A percentile compares a stretch with the other conserved stretches of the same genome.
These are phyloP conservation scores for Dendrobium nobile DNA, from an alignment of 106 monocot species.

Conservation along the genomic window DNA sequence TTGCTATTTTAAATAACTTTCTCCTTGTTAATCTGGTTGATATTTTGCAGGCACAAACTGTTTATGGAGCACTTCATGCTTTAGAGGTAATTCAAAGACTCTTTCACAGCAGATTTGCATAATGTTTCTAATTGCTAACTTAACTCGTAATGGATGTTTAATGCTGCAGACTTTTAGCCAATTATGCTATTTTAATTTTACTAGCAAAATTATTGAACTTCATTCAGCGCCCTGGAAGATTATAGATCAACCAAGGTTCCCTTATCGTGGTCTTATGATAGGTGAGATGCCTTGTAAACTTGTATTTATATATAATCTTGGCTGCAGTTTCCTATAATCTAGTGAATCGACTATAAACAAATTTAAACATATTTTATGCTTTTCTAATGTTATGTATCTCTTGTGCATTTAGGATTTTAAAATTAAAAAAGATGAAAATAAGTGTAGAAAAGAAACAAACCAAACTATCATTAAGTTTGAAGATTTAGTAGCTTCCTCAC, in stretches of 20 bases:
- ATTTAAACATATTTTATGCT: too few species aligned
- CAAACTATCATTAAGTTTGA: too few species aligned
- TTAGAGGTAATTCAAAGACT: slow-evolving; percentile 47
- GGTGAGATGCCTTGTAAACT: slow-evolving; percentile 36
- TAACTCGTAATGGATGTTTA: not conserved
- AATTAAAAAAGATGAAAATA: too few species aligned
- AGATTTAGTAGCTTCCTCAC: too few species aligned
- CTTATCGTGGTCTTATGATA: slow-evolving; percentile 85
- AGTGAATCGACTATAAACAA: too few species aligned
- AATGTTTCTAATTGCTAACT: not conserved
- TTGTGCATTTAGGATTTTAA: too few species aligned
- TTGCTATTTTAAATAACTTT: not conserved
- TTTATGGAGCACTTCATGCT: slow-evolving; percentile 94
- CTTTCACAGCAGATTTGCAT: not conserved
- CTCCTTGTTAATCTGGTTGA: slow-evolving; percentile 1
- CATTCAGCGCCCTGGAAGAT: slow-evolving; percentile 67
- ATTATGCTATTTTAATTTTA: slow-evolving; percentile 67
- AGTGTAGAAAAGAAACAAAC: too few species aligned
- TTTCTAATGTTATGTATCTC: too few species aligned
- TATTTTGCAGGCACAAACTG: slow-evolving; percentile 74
- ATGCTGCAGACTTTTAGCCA: slow-evolving; percentile 87
- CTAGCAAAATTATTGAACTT: slow-evolving; percentile 42
- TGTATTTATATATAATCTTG: not conserved
- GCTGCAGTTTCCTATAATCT: not conserved
- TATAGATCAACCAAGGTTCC: slow-evolving; percentile 69